Percentiles rank a stretch among this genome's conserved stretches.
Evolutionary conservation across 2,329 filamentous ascomycete species (phyloP).

Genomic region (Colletotrichum graminicola): DNA sequence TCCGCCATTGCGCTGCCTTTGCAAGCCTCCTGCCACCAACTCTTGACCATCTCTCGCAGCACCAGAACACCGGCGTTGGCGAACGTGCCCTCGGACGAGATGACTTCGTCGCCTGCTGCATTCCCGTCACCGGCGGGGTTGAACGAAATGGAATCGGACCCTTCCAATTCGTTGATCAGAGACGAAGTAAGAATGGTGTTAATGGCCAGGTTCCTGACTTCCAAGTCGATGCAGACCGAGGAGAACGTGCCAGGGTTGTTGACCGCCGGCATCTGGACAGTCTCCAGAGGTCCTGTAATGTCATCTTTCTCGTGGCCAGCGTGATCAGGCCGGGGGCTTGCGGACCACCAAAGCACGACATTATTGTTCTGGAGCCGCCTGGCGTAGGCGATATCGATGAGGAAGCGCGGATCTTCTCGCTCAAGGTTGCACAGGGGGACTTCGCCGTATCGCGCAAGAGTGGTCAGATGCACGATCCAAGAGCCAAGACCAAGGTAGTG

Average conservation of each 20-base stretch:
- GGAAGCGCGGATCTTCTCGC: constrained; percentile 90
- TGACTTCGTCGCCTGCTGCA: constrained; percentile 71
- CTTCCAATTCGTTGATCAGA: constrained; percentile 95
- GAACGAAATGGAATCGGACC: constrained; percentile 86
- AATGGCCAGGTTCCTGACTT: constrained; percentile 93
- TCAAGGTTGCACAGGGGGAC: constrained; percentile 96
- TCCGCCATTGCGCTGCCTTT: constrained; percentile 94
- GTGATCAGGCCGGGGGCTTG: constrained; percentile 88
- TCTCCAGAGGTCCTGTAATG: constrained; percentile 83
- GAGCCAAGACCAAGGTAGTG: constrained; percentile 94
- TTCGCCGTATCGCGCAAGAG: constrained; percentile 91
- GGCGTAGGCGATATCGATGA: constrained; percentile 97
- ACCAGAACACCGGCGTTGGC: constrained; percentile 92
- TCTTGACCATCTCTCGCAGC: constrained; percentile 96
- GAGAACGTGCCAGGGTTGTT: constrained; percentile 96
- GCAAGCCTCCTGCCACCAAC: constrained; percentile 97
- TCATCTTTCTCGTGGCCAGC: constrained; percentile 96
- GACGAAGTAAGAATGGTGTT: constrained; percentile 98
- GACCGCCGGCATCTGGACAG: constrained; percentile 89
- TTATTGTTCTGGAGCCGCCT: constrained; percentile 89
- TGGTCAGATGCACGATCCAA: constrained; percentile 90
- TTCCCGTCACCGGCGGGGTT: constrained; percentile 79
- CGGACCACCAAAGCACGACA: constrained; percentile 97
- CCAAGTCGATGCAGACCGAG: constrained; percentile 95
- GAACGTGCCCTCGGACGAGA: constrained; percentile 72